phyloP scores from a whole-genome alignment of 495 filamentous ascomycete genomes.

The Amniculicola lignicola region DNA sequence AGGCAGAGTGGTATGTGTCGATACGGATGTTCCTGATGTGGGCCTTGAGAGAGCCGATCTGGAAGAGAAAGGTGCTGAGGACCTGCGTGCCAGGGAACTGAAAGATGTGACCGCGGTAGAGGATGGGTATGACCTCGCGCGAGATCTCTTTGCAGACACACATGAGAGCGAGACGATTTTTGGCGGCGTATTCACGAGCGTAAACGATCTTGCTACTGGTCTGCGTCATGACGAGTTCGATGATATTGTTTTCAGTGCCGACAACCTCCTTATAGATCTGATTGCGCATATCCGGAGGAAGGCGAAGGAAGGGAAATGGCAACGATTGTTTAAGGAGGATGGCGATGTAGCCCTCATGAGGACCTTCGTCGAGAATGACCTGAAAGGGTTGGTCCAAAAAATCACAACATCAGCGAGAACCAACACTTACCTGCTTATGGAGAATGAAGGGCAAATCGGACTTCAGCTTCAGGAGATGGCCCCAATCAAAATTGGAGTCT shows the following conservation, averaged over 20 bases:
- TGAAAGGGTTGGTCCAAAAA: neutral
- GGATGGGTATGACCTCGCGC: conserved; percentile 12
- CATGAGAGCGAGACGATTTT: conserved; percentile 14
- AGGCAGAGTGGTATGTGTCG: conserved; percentile 6
- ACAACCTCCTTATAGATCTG: conserved; percentile 10
- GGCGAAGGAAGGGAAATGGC: conserved; percentile 12
- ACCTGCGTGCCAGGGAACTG: conserved; percentile 8
- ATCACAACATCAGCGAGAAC: neutral
- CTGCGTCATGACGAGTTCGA: conserved; percentile 10
- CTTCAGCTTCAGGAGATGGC: conserved; percentile 22
- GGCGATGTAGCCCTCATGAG: conserved; percentile 18
- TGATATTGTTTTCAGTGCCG: neutral
- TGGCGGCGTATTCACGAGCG: conserved; percentile 1
- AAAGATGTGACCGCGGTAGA: conserved; percentile 18
- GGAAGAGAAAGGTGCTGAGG: conserved; percentile 13
- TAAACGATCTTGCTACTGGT: neutral
- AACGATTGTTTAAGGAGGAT: conserved; percentile 16
- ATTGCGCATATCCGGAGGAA: conserved; percentile 1
- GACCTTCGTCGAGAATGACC: conserved; percentile 14
- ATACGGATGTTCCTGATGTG: conserved; percentile 1
- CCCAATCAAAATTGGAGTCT: conserved; percentile 12
- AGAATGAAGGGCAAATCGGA: conserved; percentile 18
- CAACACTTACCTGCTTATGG: conserved; percentile 12
- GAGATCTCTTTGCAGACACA: conserved; percentile 2
- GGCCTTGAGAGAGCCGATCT: conserved; percentile 1